phyloP scores from a whole-genome alignment of 495 filamentous ascomycete genomes.

The Xylaria intraflava region DNA sequence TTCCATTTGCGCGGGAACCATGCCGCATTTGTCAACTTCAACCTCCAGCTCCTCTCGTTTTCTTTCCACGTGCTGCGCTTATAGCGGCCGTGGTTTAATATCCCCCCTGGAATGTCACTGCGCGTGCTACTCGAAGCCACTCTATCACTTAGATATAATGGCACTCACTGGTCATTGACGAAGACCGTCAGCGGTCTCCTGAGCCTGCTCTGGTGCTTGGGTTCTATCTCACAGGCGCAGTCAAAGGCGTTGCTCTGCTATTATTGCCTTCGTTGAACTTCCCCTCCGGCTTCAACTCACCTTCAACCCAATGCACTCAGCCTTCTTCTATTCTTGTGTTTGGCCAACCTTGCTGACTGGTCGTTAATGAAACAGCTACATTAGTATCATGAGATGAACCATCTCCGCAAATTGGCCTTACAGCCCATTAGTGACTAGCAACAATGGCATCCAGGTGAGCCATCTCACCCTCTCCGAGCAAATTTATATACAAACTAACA shows the following conservation, averaged over 20 bases:
- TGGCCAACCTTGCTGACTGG: too few species aligned
- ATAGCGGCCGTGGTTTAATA: too few species aligned
- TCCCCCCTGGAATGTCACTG: neutral
- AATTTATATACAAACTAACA: conserved; percentile 13
- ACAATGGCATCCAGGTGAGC: conserved; percentile 52
- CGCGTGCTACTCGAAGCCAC: neutral
- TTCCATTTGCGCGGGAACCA: too few species aligned
- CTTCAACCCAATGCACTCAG: neutral
- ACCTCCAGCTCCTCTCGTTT: too few species aligned
- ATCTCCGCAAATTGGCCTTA: conserved; percentile 19
- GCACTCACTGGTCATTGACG: neutral
- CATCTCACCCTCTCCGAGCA: neutral
- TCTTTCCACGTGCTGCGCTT: too few species aligned
- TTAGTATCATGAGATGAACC: conserved; percentile 25
- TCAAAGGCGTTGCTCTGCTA: too few species aligned
- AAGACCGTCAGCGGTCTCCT: neutral
- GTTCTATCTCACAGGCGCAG: neutral
- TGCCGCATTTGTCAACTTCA: too few species aligned
- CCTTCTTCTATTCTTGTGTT: too few species aligned
- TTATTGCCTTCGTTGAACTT: neutral
- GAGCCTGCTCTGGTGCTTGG: neutral
- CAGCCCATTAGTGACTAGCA: conserved; percentile 29
- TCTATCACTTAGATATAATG: neutral
- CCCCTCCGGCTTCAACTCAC: too few species aligned
- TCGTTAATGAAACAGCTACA: too few species aligned